Evolutionary conservation across 306 rosid genomes (phyloP).

Genomic region (Morella rubra): DNA sequence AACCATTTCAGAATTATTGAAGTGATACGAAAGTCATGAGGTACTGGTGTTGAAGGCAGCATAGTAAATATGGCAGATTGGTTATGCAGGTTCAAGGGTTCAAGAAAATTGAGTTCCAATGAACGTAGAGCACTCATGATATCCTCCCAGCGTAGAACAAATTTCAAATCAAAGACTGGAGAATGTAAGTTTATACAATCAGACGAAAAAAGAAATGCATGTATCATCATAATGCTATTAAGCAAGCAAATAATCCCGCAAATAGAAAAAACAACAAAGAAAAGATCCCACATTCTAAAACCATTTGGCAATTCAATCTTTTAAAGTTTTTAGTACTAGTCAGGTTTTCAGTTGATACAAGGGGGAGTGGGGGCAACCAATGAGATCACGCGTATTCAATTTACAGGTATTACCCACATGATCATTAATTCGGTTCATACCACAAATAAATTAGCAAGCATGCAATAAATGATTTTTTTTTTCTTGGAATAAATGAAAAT

Average conservation of each 20-base stretch:
- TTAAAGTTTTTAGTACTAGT: not conserved
- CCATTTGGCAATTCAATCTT: not conserved
- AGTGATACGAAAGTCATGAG: constrained; percentile 2
- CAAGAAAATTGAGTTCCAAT: not conserved
- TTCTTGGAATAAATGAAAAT: not conserved
- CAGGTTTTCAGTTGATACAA: not conserved
- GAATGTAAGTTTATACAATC: not conserved
- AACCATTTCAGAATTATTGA: constrained; percentile 1
- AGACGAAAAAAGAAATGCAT: not conserved
- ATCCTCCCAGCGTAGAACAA: not conserved
- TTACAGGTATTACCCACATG: not conserved
- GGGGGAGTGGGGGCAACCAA: not conserved
- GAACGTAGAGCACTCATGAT: not conserved
- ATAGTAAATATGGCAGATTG: not conserved
- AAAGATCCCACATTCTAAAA: not conserved
- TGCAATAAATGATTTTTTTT: not conserved
- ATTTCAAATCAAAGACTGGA: not conserved
- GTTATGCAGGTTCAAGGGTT: not conserved
- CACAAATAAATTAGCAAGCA: constrained; percentile 8
- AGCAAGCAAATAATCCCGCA: not conserved
- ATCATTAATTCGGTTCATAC: not conserved
- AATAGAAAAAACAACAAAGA: not conserved
- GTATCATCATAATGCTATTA: not conserved
- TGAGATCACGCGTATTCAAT: not conserved
- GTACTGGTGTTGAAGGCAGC: not conserved